Evolutionary conservation across 768 basidiomycete species (phyloP).

Genomic region (Mycena amicta): DNA sequence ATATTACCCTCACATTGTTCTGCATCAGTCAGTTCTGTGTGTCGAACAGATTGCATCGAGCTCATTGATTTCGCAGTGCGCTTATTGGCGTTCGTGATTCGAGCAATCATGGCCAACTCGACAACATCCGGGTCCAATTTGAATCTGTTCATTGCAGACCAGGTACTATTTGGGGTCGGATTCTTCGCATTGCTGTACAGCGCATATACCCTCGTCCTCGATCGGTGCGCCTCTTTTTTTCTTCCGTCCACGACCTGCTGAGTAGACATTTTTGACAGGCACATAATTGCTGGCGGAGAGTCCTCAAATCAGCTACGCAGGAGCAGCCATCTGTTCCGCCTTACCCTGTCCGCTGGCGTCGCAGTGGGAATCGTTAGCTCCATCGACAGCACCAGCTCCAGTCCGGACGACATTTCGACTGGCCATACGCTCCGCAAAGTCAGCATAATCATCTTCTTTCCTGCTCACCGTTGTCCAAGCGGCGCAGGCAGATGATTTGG

Average conservation of each 20-base stretch:
- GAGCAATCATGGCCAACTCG: conserved; percentile 28
- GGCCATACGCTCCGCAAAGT: conserved; percentile 33
- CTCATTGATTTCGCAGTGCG: conserved; percentile 38
- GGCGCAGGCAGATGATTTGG: conserved; percentile 29
- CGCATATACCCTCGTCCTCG: conserved; percentile 35
- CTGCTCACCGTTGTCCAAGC: conserved; percentile 37
- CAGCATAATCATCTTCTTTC: conserved; percentile 41
- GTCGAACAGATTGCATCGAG: neutral
- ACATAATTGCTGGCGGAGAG: neutral
- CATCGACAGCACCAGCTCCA: conserved; percentile 18
- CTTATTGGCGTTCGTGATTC: conserved; percentile 41
- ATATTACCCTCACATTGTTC: conserved; percentile 38
- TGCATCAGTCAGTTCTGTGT: conserved; percentile 36
- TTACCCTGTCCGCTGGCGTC: conserved; percentile 32
- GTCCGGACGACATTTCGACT: conserved; percentile 14
- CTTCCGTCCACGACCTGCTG: neutral
- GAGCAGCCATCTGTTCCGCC: conserved; percentile 28
- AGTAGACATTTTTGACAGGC: neutral
- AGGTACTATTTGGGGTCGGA: conserved; percentile 34
- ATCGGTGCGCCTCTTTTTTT: conserved; percentile 29
- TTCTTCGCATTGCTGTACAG: conserved; percentile 38
- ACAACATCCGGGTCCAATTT: neutral
- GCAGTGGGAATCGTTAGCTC: conserved; percentile 37
- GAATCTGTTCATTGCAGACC: conserved; percentile 13
- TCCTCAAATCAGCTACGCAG: neutral